Evolutionary conservation across 768 basidiomycete genomes (phyloP).

Genomic region (Pholiota microspora): DNA sequence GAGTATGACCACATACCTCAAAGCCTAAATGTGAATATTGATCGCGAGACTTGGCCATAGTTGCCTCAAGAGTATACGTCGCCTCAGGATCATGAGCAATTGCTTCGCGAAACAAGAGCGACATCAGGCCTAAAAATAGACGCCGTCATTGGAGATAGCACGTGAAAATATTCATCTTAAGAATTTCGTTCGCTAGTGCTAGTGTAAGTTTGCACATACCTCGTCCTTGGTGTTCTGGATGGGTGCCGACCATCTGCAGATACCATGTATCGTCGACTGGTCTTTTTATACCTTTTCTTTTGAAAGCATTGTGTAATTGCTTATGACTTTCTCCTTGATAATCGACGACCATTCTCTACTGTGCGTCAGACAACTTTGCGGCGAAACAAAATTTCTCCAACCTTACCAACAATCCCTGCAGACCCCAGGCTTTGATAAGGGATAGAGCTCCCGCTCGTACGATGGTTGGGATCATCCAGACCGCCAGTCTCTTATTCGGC

Average conservation of each 20-base stretch:
- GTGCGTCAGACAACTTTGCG: no score
- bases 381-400: no score
- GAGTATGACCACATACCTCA: constrained; percentile 17
- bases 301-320: constrained; percentile 19
- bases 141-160: background rate
- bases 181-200: no score
- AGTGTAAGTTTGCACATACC: constrained; percentile 17
- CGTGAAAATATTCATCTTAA: no score
- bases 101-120: constrained; percentile 26
- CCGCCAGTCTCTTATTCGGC: constrained; percentile 21
- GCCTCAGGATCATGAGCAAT: constrained; percentile 21
- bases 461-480: constrained; percentile 20
- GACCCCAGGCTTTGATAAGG: constrained; percentile 20
- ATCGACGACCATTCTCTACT: constrained; percentile 23
- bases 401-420: no score
- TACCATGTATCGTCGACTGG: constrained; percentile 28
- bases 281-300: constrained; percentile 13
- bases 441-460: constrained; percentile 17
- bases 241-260: constrained; percentile 24
- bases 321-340: constrained; percentile 18
- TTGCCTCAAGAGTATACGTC: constrained; percentile 27
- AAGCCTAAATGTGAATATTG: constrained; percentile 30
- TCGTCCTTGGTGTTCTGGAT: constrained; percentile 26
- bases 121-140: constrained; percentile 24
- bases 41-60: constrained; percentile 25